Conservation (phyloP, 108 stramenopile genomes). For the Pseudonitzschia delicatissima region DNA sequence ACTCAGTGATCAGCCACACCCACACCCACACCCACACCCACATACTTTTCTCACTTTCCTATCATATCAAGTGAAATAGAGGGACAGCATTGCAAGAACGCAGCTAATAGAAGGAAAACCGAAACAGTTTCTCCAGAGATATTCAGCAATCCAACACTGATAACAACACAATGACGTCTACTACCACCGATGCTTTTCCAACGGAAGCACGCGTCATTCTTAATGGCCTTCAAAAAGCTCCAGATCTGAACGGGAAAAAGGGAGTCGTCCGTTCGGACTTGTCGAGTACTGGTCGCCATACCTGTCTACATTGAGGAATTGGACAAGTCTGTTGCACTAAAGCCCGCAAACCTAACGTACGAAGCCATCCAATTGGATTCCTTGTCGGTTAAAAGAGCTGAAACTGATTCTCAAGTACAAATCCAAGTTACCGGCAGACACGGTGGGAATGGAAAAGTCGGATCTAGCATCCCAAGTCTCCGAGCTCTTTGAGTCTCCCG, state of each 20-base stretch:
- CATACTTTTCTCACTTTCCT: no score
- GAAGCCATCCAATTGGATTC: conserved; percentile 43
- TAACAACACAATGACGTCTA: neutral
- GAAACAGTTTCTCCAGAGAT: no score
- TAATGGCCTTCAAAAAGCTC: conserved; percentile 41
- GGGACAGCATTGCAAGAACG: no score
- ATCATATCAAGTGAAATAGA: no score
- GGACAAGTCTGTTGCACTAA: conserved; percentile 48
- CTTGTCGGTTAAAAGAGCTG: conserved; percentile 58
- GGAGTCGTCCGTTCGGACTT: conserved; percentile 52
- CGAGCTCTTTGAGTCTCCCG: conserved; percentile 26
- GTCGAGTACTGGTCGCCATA: conserved; percentile 43
- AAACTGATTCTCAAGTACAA: conserved; percentile 46
- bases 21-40: no score
- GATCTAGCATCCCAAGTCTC: conserved; percentile 38
- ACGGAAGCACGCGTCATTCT: conserved; percentile 57
- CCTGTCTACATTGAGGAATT: conserved; percentile 48
- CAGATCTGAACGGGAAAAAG: conserved; percentile 68
- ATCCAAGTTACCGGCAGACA: conserved; percentile 11
- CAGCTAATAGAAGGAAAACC: no score
- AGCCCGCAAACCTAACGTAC: conserved; percentile 52
- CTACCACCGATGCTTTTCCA: conserved; percentile 35
- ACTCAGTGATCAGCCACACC: no score
- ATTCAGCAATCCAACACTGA: neutral
- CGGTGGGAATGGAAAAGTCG: conserved; percentile 51